Conservation (phyloP, 306 rosid genomes). For the Mimosa pudica region DNA sequence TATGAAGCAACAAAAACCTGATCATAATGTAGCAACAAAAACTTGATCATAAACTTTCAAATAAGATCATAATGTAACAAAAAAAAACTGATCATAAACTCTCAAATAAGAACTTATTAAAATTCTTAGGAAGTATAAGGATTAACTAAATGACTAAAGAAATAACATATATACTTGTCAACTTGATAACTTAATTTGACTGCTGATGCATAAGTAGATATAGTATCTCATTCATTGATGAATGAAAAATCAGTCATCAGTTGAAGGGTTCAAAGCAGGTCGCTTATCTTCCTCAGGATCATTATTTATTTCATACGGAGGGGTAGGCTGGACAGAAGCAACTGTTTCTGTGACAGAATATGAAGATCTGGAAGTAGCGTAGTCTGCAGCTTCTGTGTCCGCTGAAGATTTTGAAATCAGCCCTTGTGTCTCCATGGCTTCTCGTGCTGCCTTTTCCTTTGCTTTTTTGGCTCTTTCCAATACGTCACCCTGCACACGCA, state of each 20-base stretch:
- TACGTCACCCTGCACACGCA: conserved; percentile 69
- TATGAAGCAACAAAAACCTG: background rate
- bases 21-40: background rate
- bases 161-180: conserved; percentile 12
- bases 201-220: conserved; percentile 19
- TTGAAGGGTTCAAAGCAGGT: conserved; percentile 34
- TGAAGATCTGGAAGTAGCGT: conserved; percentile 34
- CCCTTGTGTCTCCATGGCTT: conserved; percentile 65
- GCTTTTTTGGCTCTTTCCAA: conserved; percentile 81
- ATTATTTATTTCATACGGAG: conserved; percentile 32
- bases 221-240: conserved; percentile 10
- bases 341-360: conserved; percentile 29
- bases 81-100: background rate
- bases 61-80: background rate
- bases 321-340: conserved; percentile 30
- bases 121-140: background rate
- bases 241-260: conserved; percentile 29
- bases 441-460: conserved; percentile 84
- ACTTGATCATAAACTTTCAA: background rate
- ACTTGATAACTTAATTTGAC: conserved; percentile 14
- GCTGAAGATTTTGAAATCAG: conserved; percentile 38
- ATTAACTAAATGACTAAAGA: background rate
- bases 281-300: conserved; percentile 8
- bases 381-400: conserved; percentile 25
- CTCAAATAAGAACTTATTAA: background rate